These are phyloP conservation scores for Neofusicoccum sp. DNA, from an alignment of 2,329 filamentous ascomycete genomes.

Conservation along the genomic window DNA sequence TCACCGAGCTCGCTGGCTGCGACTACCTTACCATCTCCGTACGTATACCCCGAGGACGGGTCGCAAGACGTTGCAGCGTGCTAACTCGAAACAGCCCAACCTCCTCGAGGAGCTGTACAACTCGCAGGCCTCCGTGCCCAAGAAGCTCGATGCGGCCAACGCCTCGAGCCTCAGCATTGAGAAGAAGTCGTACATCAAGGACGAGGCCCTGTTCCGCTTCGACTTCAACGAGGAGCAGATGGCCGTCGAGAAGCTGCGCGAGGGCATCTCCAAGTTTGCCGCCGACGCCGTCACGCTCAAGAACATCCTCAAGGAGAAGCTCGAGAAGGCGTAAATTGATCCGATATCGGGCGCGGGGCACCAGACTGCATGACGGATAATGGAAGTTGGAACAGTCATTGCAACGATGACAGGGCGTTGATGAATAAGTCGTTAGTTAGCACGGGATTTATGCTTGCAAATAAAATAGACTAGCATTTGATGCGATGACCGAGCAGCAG, in stretches of 20 bases:
- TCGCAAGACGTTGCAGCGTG: background rate
- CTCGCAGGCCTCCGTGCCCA: conserved; percentile 76
- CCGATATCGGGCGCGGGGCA: conserved; percentile 30
- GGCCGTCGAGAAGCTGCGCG: conserved; percentile 98
- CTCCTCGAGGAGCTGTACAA: conserved; percentile 93
- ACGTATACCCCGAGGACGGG: conserved; percentile 43
- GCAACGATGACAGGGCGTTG: background rate
- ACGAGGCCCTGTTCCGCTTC: conserved; percentile 93
- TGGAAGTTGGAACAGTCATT: conserved; percentile 12
- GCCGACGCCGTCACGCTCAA: conserved; percentile 94
- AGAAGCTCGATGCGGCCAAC: conserved; percentile 81
- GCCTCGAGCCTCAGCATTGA: conserved; percentile 73
- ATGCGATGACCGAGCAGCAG: conserved; percentile 11
- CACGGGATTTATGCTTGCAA: conserved; percentile 10
- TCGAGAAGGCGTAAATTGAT: conserved; percentile 51
- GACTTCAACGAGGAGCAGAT: conserved; percentile 99
- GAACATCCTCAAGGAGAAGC: conserved; percentile 86
- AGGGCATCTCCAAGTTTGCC: conserved; percentile 99
- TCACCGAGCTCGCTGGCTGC: conserved; percentile 96
- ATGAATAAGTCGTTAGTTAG: conserved; percentile 17
- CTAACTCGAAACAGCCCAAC: conserved; percentile 63
- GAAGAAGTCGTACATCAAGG: conserved; percentile 88
- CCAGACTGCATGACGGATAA: conserved; percentile 9
- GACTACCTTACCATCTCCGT: conserved; percentile 98
- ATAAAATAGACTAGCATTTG: conserved; percentile 13